These are phyloP conservation scores for Paraphoma chrysanthemicola DNA, from an alignment of 2,329 filamentous ascomycete genomes.

Conservation along the genomic window DNA sequence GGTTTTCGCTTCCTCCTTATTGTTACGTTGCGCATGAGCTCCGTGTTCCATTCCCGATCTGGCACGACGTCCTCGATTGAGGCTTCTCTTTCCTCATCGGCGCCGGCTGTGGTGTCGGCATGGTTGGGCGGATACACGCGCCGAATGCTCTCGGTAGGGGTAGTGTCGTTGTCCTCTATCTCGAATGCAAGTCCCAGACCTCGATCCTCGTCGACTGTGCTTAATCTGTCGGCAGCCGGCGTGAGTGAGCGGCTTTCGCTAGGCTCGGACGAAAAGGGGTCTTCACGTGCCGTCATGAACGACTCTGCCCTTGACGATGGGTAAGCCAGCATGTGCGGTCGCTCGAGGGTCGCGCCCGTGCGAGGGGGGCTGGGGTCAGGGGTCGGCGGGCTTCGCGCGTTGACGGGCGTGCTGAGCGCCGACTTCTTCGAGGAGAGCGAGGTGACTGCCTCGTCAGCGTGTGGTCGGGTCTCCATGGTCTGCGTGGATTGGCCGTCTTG, in stretches of 20 bases:
- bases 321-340: slow-evolving; percentile 38
- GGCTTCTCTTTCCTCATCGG: slow-evolving; percentile 20
- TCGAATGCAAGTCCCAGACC: slow-evolving; percentile 48
- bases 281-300: slow-evolving; percentile 55
- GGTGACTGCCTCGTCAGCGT: slow-evolving; percentile 43
- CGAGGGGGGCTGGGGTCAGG: slow-evolving; percentile 48
- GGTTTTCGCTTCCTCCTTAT: slow-evolving; percentile 45
- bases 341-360: slow-evolving; percentile 30
- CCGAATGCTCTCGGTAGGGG: slow-evolving; percentile 35
- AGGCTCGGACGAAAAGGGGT: slow-evolving; percentile 43
- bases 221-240: slow-evolving; percentile 34
- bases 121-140: slow-evolving; percentile 16
- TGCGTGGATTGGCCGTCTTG: slow-evolving; percentile 35
- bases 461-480: slow-evolving; percentile 34
- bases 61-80: slow-evolving; percentile 34
- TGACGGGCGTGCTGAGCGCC: slow-evolving; percentile 50
- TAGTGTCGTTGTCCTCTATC: slow-evolving; percentile 35
- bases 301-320: slow-evolving; percentile 55
- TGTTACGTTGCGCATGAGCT: slow-evolving; percentile 52
- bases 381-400: slow-evolving; percentile 49
- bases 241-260: slow-evolving; percentile 39
- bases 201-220: slow-evolving; percentile 38
- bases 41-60: slow-evolving; percentile 49
- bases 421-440: slow-evolving; percentile 50
- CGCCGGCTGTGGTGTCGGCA: slow-evolving; percentile 14